Base-by-base conservation (phyloP, 176 grass and related monocot genomes). In the Eremochloa ophiuroides region DNA sequence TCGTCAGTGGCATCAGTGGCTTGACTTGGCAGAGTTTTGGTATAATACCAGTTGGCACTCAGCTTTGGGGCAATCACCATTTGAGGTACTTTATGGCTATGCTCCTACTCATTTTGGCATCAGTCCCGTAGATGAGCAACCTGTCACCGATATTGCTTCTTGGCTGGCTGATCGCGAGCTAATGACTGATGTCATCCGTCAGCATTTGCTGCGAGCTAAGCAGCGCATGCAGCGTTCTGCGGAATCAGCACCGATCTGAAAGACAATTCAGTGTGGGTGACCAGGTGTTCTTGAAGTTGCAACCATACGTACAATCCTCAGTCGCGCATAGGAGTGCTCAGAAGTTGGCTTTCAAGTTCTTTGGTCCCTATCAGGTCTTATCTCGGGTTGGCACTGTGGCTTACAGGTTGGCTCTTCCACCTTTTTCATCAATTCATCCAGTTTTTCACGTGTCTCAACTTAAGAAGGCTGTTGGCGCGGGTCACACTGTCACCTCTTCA, bases 301-400 rank as follows among this genome's bases (percentile, higher is more conserved):
- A 43, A 11, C 41, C 20, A 0, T 55, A 55, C 23, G 51, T 55
- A 1, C 51, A 55, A 3, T 22, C 18, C 0, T 55, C 51, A 0
- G 0, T 55, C 0, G 51, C 51, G 8, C 2, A 7, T 0, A 0
- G 20, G 0, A 8, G 6, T 0, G 23, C 2, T 2, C 51, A 55
- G 2, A 55, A 55, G 6, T 7, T 55, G 2, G 51, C 51, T 2
- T 55, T 55, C 7, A 55, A 55, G 5, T 55, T 55, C 15, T 55
- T 55, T 5, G 51, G 51, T 1, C 51, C 51, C 2, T 55, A 20
- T 1, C 5, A 20, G 6, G 20, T 55, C 0, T 1, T 48, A 0
- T 4, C 11, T 48, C 11, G 2, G 0, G 3, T 55, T 8, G 51
- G 51, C 0, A 0, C 0, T 0, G 1, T 22, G 8, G 51, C 51